Evolutionary conservation across 139 green algal genomes (phyloP).

Genomic region (Tetradesmus obliquus): DNA sequence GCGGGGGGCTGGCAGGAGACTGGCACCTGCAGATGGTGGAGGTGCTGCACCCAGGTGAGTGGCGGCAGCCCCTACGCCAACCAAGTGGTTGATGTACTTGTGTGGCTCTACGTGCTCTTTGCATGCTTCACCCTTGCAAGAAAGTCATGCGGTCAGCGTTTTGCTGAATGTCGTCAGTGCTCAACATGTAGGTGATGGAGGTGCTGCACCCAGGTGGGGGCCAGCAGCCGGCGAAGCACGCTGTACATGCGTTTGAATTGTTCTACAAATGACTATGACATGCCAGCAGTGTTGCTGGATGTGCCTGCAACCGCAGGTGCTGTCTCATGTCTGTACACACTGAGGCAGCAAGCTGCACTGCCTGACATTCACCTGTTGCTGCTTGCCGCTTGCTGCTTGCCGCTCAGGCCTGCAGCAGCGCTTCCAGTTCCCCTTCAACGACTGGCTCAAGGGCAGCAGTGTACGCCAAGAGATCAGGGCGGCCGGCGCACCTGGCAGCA

Average conservation of each 20-base stretch:
- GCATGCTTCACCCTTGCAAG: too few species aligned
- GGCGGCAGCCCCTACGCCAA: background rate
- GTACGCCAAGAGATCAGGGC: background rate
- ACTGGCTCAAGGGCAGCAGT: slow-evolving; percentile 61
- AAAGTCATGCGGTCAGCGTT: too few species aligned
- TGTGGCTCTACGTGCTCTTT: background rate
- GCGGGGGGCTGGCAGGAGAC: slow-evolving; percentile 50
- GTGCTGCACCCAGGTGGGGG: slow-evolving; percentile 57
- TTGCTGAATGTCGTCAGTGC: too few species aligned
- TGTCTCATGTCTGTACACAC: too few species aligned
- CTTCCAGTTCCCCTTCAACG: slow-evolving; percentile 63
- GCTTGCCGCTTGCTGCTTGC: background rate
- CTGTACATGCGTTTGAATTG: background rate
- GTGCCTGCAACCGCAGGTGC: background rate
- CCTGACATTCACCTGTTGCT: background rate
- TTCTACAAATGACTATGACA: background rate
- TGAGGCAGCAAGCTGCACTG: too few species aligned
- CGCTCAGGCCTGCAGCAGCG: slow-evolving; percentile 55
- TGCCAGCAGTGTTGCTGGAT: background rate
- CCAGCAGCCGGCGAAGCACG: too few species aligned
- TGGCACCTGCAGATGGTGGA: slow-evolving; percentile 68
- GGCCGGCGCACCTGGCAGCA: background rate
- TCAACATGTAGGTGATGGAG: slow-evolving; percentile 54
- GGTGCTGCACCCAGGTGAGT: slow-evolving; percentile 57
- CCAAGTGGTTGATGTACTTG: background rate